Base-by-base conservation (phyloP, 352 stramenopile genomes). In the Globisporangium orthogonon region DNA sequence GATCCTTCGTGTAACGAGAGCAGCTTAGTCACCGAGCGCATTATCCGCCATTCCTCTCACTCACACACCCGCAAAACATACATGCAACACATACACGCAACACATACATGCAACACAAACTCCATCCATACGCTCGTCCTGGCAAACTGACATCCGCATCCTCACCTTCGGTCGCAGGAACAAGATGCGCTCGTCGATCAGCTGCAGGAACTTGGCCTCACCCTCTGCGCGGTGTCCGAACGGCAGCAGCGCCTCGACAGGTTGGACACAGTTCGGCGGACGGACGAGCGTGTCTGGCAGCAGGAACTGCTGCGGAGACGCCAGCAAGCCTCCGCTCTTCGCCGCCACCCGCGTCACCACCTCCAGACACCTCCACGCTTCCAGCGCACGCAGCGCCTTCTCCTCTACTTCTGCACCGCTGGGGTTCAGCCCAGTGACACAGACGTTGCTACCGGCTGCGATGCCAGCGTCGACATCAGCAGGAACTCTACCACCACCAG, bases 311-410 rank as follows among this genome's bases (percentile, higher is more conserved):
- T 87, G 70, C 3, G 74, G 69, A 10, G 71, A 84, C 14, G 60
- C 51, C 43, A 83, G 55, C 2, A 77, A 44, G 39, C 62, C 37
- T 10, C 7, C 58, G 23, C 54, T 70, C 4, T 64, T 63, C 53
- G 60, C 65, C 13, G 58, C 60, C 7, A 86, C 57, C 4, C 67
- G 62, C 18, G 67, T 65, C 10, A 87, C 56, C 5, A 71, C 74
- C 59, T 91, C 75, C 0, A 91, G 63, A 49, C 82, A 91, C 29
- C 81, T 81, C 82, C 82, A 91, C 4, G 72, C 52, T 56, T 85
- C 74, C 31, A 91, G 57, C 15, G 76, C 68, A 33, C 58, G 77
- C n/a, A 91, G 60, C n/a, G 62, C 61, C 54, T 65, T 56, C 44
- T 61, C 56, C 30, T 69, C 65, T 15, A n/a, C n/a, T n/a, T n/a